Percentiles rank a stretch among this genome's conserved stretches.
Evolutionary conservation across 2,329 filamentous ascomycete genomes (phyloP).

Genomic region (Rasamsonia emersonii): DNA sequence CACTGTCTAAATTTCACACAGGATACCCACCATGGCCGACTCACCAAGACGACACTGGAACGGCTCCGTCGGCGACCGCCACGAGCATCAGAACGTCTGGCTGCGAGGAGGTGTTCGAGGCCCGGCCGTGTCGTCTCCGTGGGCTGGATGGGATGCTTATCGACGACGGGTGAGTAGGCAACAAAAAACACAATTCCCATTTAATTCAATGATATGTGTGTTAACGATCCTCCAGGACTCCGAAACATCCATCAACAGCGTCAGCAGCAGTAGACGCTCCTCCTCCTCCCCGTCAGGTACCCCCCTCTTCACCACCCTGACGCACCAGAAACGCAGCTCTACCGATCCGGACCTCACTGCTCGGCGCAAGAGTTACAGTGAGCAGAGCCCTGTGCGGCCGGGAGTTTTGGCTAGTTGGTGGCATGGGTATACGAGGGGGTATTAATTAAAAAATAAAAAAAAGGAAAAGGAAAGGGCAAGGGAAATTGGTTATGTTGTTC

Average conservation of each 20-base stretch:
- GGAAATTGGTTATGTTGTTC: too few relatives aligned
- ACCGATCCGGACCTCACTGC: slow-evolving; percentile 25
- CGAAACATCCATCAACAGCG: slow-evolving; percentile 16
- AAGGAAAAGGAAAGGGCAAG: too few relatives aligned
- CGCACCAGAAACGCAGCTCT: slow-evolving; percentile 37
- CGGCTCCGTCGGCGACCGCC: slow-evolving; percentile 22
- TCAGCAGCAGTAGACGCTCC: slow-evolving; percentile 8
- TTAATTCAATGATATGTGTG: neutral
- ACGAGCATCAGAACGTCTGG: slow-evolving; percentile 30
- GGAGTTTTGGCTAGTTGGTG: slow-evolving; percentile 34
- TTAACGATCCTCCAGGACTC: slow-evolving; percentile 24
- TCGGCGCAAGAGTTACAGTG: slow-evolving; percentile 36
- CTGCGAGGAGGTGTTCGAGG: slow-evolving; percentile 22
- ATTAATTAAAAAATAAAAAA: too few relatives aligned
- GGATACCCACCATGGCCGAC: slow-evolving; percentile 14
- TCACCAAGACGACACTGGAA: slow-evolving; percentile 26
- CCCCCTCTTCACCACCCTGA: slow-evolving; percentile 25
- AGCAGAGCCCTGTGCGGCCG: slow-evolving; percentile 30
- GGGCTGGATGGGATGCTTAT: slow-evolving; percentile 13
- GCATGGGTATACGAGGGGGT: slow-evolving; percentile 30
- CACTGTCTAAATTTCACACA: too few relatives aligned
- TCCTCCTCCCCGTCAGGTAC: too few relatives aligned
- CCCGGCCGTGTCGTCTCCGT: slow-evolving; percentile 15
- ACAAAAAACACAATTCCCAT: too few relatives aligned
- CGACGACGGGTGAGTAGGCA: slow-evolving; percentile 21